Conservation (phyloP, 768 basidiomycete species). For the Chalciporus chontae region DNA sequence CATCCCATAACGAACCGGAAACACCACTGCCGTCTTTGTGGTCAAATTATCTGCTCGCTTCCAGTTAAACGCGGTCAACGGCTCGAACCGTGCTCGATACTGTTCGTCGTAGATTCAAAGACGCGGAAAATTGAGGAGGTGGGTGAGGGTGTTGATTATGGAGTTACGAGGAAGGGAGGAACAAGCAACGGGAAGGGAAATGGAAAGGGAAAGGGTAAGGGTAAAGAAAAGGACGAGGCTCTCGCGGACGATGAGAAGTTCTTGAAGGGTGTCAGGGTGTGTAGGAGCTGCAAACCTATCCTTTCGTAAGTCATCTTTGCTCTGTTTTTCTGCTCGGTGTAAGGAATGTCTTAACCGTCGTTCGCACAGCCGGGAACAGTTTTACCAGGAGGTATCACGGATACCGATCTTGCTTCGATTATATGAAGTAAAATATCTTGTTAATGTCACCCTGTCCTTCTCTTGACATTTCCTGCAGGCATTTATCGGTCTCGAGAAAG, state of each 20-base stretch:
- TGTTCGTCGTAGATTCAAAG: constrained; percentile 83
- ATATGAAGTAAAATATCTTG: constrained; percentile 54
- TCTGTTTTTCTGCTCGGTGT: neutral
- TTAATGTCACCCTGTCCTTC: neutral
- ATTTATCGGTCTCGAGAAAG: constrained; percentile 73
- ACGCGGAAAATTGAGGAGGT: constrained; percentile 82
- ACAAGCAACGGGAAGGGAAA: constrained; percentile 8
- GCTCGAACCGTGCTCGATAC: constrained; percentile 63
- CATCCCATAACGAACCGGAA: constrained; percentile 90
- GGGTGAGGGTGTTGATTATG: constrained; percentile 77
- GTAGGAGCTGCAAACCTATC: constrained; percentile 75
- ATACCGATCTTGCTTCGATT: constrained; percentile 64
- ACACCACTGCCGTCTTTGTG: constrained; percentile 95
- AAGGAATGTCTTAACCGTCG: neutral
- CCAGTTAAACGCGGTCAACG: constrained; percentile 73
- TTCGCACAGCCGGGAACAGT: constrained; percentile 67
- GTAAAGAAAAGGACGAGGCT: constrained; percentile 37
- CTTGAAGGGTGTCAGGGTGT: constrained; percentile 84
- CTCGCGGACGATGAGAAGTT: constrained; percentile 74
- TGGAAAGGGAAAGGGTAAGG: constrained; percentile 31
- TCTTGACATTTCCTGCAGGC: constrained; percentile 37
- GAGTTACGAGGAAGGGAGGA: constrained; percentile 50
- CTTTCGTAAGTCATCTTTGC: constrained; percentile 60
- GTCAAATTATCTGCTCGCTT: constrained; percentile 86
- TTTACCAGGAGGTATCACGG: constrained; percentile 57